A percentile compares a stretch with the other conserved stretches of the same genome.
Conservation (phyloP, 805 yeast species). For the Lachancea meyersii region DNA sequence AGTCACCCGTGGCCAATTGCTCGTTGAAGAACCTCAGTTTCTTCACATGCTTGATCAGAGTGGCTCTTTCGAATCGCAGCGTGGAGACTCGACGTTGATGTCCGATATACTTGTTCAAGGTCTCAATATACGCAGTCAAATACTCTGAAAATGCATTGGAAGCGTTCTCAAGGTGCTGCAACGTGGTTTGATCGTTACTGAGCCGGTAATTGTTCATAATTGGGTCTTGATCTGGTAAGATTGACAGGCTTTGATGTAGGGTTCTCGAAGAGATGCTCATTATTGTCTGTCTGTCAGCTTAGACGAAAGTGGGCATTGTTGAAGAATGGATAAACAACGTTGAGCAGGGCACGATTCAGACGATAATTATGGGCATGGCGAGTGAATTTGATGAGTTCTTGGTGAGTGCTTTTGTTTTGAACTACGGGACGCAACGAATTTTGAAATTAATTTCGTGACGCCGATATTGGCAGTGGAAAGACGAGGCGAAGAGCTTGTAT, state of each 20-base stretch:
- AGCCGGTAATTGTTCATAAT: not conserved
- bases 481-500: no score
- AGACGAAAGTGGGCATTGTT: not conserved
- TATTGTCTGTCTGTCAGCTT: not conserved
- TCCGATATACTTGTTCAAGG: constrained; percentile 30
- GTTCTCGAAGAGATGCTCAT: not conserved
- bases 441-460: no score
- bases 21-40: constrained; percentile 32
- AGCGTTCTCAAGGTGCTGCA: constrained; percentile 10
- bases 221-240: not conserved
- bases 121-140: constrained; percentile 26
- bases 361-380: no score
- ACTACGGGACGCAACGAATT: no score
- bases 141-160: constrained; percentile 20
- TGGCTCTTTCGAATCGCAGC: constrained; percentile 30
- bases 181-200: not conserved
- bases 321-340: not conserved
- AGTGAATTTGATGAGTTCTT: no score
- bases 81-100: constrained; percentile 28
- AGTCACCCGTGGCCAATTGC: constrained; percentile 13
- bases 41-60: constrained; percentile 32
- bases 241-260: not conserved
- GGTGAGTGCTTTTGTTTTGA: no score
- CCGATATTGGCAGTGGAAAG: no score
- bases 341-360: no score